Conservation (phyloP, 225 moss, liverwort and hornwort genomes). For the Straminergon stramineum region DNA sequence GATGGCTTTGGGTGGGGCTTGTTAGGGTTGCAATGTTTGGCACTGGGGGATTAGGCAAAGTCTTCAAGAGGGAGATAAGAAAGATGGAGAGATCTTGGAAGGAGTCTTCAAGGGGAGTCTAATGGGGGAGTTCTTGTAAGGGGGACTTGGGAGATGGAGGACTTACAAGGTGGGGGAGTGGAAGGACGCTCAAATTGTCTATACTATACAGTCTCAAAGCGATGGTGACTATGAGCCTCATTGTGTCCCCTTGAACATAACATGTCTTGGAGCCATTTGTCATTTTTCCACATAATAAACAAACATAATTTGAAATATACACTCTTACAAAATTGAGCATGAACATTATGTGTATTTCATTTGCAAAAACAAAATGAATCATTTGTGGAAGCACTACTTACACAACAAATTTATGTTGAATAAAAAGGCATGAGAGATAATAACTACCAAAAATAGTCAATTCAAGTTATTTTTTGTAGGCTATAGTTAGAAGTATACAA, state of each 20-base stretch:
- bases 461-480: not conserved
- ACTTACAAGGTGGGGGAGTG: fast-evolving
- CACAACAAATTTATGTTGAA: not conserved
- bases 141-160: not conserved
- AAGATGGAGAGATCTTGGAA: fast-evolving
- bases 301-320: not conserved
- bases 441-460: not conserved
- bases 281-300: not conserved
- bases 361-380: not conserved
- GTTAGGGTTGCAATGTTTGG: not conserved
- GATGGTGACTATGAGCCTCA: fast-evolving
- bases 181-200: not conserved
- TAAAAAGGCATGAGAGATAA: not conserved
- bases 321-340: not conserved
- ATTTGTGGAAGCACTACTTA: not conserved
- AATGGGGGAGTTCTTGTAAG: fast-evolving
- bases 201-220: fast-evolving
- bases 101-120: too few relatives aligned
- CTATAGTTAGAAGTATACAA: not conserved
- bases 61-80: fast-evolving
- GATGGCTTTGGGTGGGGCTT: fast-evolving
- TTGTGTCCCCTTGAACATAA: fast-evolving
- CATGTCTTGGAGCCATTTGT: too few relatives aligned
- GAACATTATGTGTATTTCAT: not conserved
- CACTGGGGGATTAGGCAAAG: not conserved